Conservation (phyloP, 805 yeast species). For the Pichia thaimueangensis region DNA sequence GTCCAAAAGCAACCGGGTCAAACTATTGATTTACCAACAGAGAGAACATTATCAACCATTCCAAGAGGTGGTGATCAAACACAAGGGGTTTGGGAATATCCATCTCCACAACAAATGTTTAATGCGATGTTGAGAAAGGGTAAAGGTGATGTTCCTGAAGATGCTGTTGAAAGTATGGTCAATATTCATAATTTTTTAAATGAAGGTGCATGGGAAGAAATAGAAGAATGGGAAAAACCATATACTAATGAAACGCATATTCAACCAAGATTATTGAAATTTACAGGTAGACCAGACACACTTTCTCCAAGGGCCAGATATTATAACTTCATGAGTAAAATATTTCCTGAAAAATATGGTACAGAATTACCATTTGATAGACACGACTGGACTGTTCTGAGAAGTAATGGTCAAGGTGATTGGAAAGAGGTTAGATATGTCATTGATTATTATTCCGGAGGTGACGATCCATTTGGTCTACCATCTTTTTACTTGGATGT, state of each 20-base stretch:
- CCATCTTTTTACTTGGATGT: constrained; percentile 92
- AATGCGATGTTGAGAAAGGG: constrained; percentile 97
- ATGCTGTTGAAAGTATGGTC: constrained; percentile 95
- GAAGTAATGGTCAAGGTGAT: constrained; percentile 45
- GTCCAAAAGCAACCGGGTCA: constrained; percentile 74
- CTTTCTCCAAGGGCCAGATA: constrained; percentile 78
- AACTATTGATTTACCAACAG: constrained; percentile 68
- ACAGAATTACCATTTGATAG: constrained; percentile 91
- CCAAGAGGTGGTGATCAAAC: constrained; percentile 67
- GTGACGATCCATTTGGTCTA: constrained; percentile 82
- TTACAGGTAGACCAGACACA: constrained; percentile 89
- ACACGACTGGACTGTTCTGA: constrained; percentile 95
- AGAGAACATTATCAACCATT: constrained; percentile 75
- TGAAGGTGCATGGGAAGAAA: constrained; percentile 97
- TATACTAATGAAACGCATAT: constrained; percentile 48
- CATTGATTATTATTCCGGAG: constrained; percentile 89
- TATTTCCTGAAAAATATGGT: constrained; percentile 68
- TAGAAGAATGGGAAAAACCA: constrained; percentile 82
- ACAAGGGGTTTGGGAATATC: constrained; percentile 94
- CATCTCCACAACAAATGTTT: constrained; percentile 98
- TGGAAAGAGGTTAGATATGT: constrained; percentile 83
- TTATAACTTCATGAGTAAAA: constrained; percentile 55
- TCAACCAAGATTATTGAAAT: constrained; percentile 73
- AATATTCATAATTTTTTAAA: constrained; percentile 92
- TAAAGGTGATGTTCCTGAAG: constrained; percentile 86